phyloP scores from a whole-genome alignment of 805 yeast genomes.

The Sugiyamaella boreocaroliniensis region DNA sequence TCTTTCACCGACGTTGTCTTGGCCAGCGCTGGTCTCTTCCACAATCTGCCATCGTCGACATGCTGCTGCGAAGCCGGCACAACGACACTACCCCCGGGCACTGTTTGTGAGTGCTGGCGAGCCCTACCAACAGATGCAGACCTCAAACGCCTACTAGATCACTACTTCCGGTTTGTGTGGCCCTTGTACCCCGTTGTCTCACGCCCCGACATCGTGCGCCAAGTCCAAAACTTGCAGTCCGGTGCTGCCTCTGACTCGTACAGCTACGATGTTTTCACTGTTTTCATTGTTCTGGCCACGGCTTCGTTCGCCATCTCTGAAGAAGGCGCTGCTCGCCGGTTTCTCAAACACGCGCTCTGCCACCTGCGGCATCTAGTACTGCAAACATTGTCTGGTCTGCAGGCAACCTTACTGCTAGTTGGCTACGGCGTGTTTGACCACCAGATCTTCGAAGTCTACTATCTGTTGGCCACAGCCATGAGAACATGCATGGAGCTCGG shows the following conservation, averaged over 20 bases:
- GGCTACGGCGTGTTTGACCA: constrained; percentile 4
- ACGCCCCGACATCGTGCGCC: constrained; percentile 1
- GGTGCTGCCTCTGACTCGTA: not conserved
- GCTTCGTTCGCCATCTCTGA: constrained; percentile 2
- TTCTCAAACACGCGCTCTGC: constrained; percentile 3
- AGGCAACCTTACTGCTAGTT: constrained; percentile 5
- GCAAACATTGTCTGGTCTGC: constrained; percentile 6
- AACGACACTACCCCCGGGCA: not conserved
- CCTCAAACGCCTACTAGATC: constrained; percentile 1
- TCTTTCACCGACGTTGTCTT: constrained; percentile 9
- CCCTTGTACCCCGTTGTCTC: constrained; percentile 6
- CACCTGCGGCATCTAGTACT: not conserved
- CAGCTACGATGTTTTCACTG: constrained; percentile 6
- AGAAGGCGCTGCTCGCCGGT: not conserved
- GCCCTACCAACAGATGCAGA: not conserved
- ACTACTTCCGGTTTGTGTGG: constrained; percentile 7
- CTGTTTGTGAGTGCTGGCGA: not conserved
- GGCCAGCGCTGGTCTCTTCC: constrained; percentile 3
- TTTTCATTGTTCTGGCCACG: constrained; percentile 8
- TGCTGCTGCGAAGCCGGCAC: not conserved
- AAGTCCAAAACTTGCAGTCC: not conserved
- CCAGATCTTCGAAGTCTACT: constrained; percentile 5
- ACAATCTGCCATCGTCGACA: not conserved
- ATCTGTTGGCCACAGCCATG: constrained; percentile 9
- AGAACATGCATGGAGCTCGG: constrained; percentile 11